phyloP scores from a whole-genome alignment of 1,284 basidiomycete genomes.

The Marasmius oreades region DNA sequence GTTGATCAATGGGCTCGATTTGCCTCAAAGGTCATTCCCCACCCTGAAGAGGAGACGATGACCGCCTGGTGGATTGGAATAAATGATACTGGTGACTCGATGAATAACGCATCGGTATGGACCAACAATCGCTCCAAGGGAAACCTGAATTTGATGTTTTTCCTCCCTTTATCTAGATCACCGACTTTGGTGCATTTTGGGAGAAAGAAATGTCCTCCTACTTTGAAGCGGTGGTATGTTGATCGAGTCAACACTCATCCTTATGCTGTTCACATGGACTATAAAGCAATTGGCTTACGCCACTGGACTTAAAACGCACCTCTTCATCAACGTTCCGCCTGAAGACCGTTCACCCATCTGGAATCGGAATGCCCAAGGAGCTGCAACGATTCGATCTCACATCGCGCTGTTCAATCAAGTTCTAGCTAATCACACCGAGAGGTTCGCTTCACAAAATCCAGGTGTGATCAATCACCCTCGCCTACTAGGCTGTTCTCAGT shows the following conservation, averaged over 20 bases:
- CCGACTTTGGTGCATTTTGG: conserved; percentile 48
- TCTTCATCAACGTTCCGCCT: conserved; percentile 56
- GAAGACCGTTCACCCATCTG: conserved; percentile 42
- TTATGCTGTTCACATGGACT: background rate
- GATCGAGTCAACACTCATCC: background rate
- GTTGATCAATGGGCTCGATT: conserved; percentile 46
- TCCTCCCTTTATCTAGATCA: conserved; percentile 31
- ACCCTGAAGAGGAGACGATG: conserved; percentile 38
- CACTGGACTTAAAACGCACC: conserved; percentile 40
- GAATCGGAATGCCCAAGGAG: conserved; percentile 28
- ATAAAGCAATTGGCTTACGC: conserved; percentile 37
- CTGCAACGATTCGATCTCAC: conserved; percentile 33
- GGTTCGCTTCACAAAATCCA: conserved; percentile 35
- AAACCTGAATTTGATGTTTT: background rate
- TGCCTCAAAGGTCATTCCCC: conserved; percentile 42
- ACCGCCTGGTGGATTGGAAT: conserved; percentile 60
- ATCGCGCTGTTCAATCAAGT: conserved; percentile 40
- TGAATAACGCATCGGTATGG: conserved; percentile 40
- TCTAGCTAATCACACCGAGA: conserved; percentile 30
- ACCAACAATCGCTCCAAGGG: background rate
- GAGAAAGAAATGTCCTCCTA: conserved; percentile 46
- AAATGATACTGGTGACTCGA: conserved; percentile 52
- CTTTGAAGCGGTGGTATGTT: conserved; percentile 48
- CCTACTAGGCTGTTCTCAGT: no score
- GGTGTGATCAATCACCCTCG: conserved; percentile 16